These are phyloP conservation scores for Camellia granthamiana DNA, from an alignment of 148 eudicot genomes.

Conservation along the genomic window DNA sequence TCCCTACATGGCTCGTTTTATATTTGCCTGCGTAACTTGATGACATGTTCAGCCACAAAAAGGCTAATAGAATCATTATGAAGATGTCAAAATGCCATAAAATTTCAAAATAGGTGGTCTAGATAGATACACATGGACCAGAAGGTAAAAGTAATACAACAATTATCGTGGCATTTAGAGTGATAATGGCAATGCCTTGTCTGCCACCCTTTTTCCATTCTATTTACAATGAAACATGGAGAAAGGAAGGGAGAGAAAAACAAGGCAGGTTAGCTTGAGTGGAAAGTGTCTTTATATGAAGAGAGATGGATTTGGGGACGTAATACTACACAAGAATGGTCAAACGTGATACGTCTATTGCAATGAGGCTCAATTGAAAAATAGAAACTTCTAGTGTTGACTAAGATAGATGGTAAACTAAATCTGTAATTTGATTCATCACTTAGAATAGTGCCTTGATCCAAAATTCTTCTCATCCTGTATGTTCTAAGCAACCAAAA, in stretches of 20 bases:
- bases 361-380: not conserved
- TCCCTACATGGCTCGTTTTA: not conserved
- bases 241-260: not conserved
- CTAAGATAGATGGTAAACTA: not conserved
- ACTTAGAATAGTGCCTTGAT: not conserved
- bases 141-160: not conserved
- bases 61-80: not conserved
- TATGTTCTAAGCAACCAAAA: not conserved
- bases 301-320: not conserved
- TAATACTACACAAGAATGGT: not conserved
- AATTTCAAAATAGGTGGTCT: not conserved
- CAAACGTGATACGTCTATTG: not conserved
- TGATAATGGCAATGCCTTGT: not conserved
- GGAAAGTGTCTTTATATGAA: not conserved
- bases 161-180: not conserved
- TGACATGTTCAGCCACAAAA: not conserved
- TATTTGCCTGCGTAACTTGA: not conserved
- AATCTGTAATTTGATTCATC: not conserved
- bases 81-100: not conserved
- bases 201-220: not conserved
- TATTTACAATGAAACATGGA: not conserved
- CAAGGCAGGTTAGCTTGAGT: not conserved
- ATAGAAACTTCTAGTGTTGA: not conserved
- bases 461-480: not conserved
- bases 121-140: slow-evolving; percentile 7